Percentiles rank a stretch among this genome's conserved stretches.
These are phyloP conservation scores for Firmiana major DNA, from an alignment of 345 rosid genomes.

Conservation along the genomic window DNA sequence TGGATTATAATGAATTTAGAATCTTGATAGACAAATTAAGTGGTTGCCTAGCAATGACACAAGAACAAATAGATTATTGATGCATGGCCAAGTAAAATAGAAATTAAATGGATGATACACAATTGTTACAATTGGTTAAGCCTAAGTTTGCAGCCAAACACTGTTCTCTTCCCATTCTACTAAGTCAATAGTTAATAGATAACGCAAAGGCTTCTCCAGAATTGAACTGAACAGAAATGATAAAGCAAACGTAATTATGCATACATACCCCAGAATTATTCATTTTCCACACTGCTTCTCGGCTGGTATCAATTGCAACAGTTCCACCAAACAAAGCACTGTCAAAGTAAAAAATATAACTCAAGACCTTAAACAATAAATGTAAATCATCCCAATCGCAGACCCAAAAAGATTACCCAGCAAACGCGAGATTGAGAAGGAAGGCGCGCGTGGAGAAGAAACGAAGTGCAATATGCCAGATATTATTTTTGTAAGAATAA, in stretches of 20 bases:
- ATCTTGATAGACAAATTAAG: neutral
- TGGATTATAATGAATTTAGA: neutral
- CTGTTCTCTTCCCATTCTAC: too few relatives aligned
- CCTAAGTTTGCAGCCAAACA: neutral
- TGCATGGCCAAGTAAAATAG: neutral
- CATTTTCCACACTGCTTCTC: conserved; percentile 53
- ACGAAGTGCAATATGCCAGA: conserved; percentile 40
- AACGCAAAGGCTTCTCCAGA: too few relatives aligned
- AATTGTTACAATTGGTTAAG: neutral
- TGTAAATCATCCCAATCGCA: neutral
- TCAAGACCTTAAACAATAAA: neutral
- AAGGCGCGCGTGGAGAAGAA: conserved; percentile 65
- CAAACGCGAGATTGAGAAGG: conserved; percentile 60
- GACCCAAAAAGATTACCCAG: conserved; percentile 41
- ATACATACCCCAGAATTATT: conserved; percentile 65
- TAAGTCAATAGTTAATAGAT: too few relatives aligned
- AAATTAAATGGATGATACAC: neutral
- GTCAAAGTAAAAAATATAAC: neutral
- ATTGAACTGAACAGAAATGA: too few relatives aligned
- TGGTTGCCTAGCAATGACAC: too few relatives aligned
- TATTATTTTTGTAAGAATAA: conserved; percentile 11
- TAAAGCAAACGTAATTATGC: too few relatives aligned
- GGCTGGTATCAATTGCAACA: conserved; percentile 34
- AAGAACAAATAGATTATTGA: neutral
- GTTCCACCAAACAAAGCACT: conserved; percentile 44